Base-by-base conservation (phyloP, 192 early-diverging fungal species). In the Obelidium mucronatum region DNA sequence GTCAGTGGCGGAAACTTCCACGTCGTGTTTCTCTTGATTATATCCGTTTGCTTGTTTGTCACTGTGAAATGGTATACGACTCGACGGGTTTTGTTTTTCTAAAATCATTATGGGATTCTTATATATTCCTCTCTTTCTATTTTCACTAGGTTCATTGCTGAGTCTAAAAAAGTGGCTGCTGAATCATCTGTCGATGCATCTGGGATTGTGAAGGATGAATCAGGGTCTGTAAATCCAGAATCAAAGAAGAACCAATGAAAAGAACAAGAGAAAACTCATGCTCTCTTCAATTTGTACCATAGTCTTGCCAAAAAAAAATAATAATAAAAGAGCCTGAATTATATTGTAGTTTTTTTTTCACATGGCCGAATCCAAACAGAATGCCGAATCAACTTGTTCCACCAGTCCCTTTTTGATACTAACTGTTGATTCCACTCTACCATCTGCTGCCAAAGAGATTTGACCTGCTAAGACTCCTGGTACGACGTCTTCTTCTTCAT, bases 61-160 rank as follows among this genome's bases (percentile, higher is more conserved):
- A 73, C 69, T 3, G 71, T 85, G 2, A 81, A 85, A 52, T 85
- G 83, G 83, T 85, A 39, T 40, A 81, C 30, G 33, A 11, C 8
- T 13, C 24, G 8, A 37, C 54, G 24, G 22, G 22, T 37, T 34
- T 73, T 15, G 1, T 60, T 22, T 3, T 4, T 60, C 17, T 44
- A 62, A n/a, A 19, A 31, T 24, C 26, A 5, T 71, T 52, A 26
- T 31, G 15, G n/a, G n/a, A n/a, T n/a, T n/a, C n/a, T n/a, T 28
- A 17, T 4, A 31, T 1, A 17, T 22, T 26, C 30, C 30, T 31
- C 15, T 22, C 19, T 26, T 31, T n/a, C n/a, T n/a, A n/a, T n/a
- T n/a, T n/a, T n/a, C n/a, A n/a, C n/a, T 22, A 74, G 72, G 72
- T 74, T 74, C 40, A 48, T 74, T 6, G 72, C 72, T 15, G 72